These are phyloP conservation scores for Hymenotorrendiella dingleyae DNA, from an alignment of 2,329 filamentous ascomycete genomes.

Conservation along the genomic window DNA sequence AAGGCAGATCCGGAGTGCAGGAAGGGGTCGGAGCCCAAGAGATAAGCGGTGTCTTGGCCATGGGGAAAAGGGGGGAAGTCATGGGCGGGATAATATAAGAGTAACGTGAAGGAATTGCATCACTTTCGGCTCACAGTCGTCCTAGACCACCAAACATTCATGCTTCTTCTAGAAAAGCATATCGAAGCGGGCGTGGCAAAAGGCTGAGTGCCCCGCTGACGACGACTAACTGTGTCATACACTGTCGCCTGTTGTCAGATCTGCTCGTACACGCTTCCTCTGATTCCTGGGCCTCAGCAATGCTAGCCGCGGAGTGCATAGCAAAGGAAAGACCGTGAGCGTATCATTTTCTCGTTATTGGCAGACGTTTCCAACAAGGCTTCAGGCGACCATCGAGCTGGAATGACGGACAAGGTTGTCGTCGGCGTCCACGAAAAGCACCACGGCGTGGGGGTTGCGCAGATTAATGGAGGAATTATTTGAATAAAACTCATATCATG, in stretches of 20 bases:
- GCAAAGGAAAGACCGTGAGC: neutral
- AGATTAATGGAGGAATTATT: neutral
- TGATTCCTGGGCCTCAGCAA: too few relatives aligned
- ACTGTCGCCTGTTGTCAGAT: too few relatives aligned
- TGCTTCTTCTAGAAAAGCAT: neutral
- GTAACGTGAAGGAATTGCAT: neutral
- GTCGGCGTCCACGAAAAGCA: neutral
- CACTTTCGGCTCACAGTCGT: neutral
- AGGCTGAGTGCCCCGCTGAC: neutral
- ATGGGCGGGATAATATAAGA: neutral
- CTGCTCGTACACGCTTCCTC: too few relatives aligned
- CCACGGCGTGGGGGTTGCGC: conserved; percentile 1
- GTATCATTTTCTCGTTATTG: neutral
- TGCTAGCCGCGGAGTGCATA: too few relatives aligned
- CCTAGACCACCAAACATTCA: neutral
- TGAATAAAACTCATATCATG: too few relatives aligned
- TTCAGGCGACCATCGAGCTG: neutral
- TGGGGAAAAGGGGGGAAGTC: neutral
- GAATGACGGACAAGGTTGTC: neutral
- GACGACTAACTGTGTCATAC: too few relatives aligned
- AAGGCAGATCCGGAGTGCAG: conserved; percentile 1
- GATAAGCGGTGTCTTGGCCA: neutral
- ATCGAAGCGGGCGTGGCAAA: neutral
- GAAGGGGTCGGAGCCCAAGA: conserved; percentile 1
- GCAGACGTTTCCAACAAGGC: neutral